phyloP scores from a whole-genome alignment of 2,329 filamentous ascomycete genomes.

The Fusarium kyushuense region DNA sequence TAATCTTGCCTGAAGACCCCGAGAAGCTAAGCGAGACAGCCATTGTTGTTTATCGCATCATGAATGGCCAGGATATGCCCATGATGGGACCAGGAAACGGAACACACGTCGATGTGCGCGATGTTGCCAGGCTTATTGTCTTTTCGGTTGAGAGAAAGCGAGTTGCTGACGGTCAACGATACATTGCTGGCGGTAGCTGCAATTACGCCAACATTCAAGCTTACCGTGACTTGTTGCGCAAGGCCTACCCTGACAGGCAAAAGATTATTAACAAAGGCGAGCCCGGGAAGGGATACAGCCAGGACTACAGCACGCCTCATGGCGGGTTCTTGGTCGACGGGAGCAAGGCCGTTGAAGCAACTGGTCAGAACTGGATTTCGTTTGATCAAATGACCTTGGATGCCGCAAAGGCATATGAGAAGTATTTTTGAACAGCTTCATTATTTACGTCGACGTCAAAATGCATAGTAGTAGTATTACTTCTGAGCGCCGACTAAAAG shows the following conservation, averaged over 20 bases:
- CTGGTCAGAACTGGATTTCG: slow-evolving; percentile 11
- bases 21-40: slow-evolving; percentile 30
- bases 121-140: slow-evolving; percentile 17
- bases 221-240: slow-evolving; percentile 17
- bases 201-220: slow-evolving; percentile 22
- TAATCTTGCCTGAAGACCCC: slow-evolving; percentile 13
- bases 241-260: background rate
- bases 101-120: slow-evolving; percentile 24
- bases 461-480: background rate
- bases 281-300: slow-evolving; percentile 5
- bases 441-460: background rate
- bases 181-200: slow-evolving; percentile 9
- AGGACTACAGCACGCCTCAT: slow-evolving; percentile 5
- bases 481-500: accelerated
- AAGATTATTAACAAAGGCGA: background rate
- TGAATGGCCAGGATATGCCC: slow-evolving; percentile 18
- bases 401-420: slow-evolving; percentile 13
- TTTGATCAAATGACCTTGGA: slow-evolving; percentile 18
- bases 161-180: slow-evolving; percentile 19
- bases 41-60: slow-evolving; percentile 17
- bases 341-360: slow-evolving; percentile 10
- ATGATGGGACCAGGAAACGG: slow-evolving; percentile 13
- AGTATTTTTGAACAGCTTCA: background rate
- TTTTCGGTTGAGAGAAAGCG: slow-evolving; percentile 12
- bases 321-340: background rate